Conservation (phyloP, 2,329 filamentous ascomycete genomes). For the Trichoderma sp. region DNA sequence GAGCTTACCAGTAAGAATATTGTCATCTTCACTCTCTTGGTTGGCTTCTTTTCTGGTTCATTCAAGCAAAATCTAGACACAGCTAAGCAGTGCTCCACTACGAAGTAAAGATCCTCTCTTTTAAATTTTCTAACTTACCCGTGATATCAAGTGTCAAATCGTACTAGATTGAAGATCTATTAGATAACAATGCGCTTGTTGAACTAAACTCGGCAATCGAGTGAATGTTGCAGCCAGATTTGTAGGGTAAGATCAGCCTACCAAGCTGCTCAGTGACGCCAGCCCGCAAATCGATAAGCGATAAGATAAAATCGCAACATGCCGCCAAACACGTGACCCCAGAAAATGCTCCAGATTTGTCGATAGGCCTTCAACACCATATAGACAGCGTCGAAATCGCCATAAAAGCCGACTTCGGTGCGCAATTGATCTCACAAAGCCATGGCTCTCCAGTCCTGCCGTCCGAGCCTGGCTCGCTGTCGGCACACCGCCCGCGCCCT, state of each 20-base stretch:
- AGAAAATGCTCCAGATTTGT: constrained; percentile 28
- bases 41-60: not conserved
- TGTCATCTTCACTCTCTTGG: not conserved
- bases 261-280: not conserved
- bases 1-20: not conserved
- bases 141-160: not conserved
- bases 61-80: not conserved
- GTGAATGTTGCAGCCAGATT: too few relatives aligned
- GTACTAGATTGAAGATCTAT: not conserved
- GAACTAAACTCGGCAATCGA: not conserved
- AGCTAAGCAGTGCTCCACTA: too few relatives aligned
- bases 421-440: constrained; percentile 29
- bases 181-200: not conserved
- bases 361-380: constrained; percentile 23
- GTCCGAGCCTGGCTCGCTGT: constrained; percentile 37
- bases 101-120: not conserved
- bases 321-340: constrained; percentile 27
- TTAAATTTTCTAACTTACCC: not conserved
- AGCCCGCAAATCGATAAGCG: constrained; percentile 12
- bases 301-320: constrained; percentile 25
- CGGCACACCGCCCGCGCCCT: constrained; percentile 34
- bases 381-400: constrained; percentile 5
- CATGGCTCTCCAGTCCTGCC: constrained; percentile 44
- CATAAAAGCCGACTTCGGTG: not conserved
- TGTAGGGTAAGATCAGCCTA: not conserved